phyloP scores from a whole-genome alignment of 495 filamentous ascomycete genomes.

The Glutinoglossum americanum region DNA sequence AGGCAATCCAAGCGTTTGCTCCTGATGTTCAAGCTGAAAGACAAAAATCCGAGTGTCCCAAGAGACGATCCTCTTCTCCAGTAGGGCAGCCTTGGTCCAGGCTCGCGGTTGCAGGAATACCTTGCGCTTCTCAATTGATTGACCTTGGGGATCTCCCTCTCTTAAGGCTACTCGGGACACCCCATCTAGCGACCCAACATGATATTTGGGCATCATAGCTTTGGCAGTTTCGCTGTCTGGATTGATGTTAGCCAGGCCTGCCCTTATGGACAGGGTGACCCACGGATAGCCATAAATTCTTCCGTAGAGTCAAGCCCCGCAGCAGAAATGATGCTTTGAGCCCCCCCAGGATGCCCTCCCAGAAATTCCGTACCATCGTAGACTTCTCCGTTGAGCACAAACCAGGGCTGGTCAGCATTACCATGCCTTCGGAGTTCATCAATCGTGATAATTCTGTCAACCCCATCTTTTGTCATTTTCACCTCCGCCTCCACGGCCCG shows the following conservation, averaged over 20 bases:
- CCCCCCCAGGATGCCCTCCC: conserved; percentile 74
- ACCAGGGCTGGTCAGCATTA: conserved; percentile 54
- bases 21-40: conserved; percentile 52
- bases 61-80: conserved; percentile 42
- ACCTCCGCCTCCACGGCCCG: conserved; percentile 33
- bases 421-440: conserved; percentile 56
- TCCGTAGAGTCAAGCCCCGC: conserved; percentile 76
- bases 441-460: conserved; percentile 40
- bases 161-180: conserved; percentile 31
- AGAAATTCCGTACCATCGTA: conserved; percentile 78
- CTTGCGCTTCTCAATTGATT: conserved; percentile 21
- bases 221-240: conserved; percentile 83
- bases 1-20: conserved; percentile 58
- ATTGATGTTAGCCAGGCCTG: conserved; percentile 4
- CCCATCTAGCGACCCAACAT: conserved; percentile 58
- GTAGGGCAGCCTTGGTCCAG: conserved; percentile 52
- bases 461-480: conserved; percentile 54
- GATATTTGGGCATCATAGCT: conserved; percentile 73
- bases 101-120: conserved; percentile 47
- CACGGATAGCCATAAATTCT: conserved; percentile 89
- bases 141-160: conserved; percentile 13
- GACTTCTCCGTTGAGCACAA: conserved; percentile 78
- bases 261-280: conserved; percentile 16
- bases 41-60: conserved; percentile 69
- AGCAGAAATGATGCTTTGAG: conserved; percentile 64